Evolutionary conservation across 2,329 filamentous ascomycete species (phyloP).

Genomic region (Cadophora malorum): DNA sequence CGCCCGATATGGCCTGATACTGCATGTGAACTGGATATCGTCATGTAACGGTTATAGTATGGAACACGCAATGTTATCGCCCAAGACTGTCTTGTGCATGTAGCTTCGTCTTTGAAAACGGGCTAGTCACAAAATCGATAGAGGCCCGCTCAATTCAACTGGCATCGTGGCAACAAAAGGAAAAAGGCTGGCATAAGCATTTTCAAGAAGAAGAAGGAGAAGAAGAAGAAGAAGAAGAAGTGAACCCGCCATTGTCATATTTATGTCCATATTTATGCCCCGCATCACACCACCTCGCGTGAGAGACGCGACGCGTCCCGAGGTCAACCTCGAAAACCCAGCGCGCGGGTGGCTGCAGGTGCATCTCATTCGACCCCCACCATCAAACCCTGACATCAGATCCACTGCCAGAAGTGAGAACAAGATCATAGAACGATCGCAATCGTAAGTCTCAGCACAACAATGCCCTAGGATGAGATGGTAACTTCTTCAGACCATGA

Average conservation of each 20-base stretch:
- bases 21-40: too few relatives aligned
- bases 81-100: not conserved
- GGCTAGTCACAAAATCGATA: not conserved
- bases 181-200: not conserved
- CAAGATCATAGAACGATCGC: not conserved
- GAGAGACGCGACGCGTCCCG: not conserved
- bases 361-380: not conserved
- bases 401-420: not conserved
- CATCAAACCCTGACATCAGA: not conserved
- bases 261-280: not conserved
- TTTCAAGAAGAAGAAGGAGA: too few relatives aligned
- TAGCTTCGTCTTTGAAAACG: not conserved
- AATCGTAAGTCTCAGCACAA: not conserved
- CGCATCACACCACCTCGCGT: slow-evolving; percentile 1
- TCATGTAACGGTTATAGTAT: too few relatives aligned
- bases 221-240: too few relatives aligned
- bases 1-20: too few relatives aligned
- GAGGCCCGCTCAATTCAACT: not conserved
- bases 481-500: not conserved
- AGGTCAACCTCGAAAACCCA: not conserved
- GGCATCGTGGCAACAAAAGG: not conserved
- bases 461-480: not conserved
- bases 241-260: not conserved
- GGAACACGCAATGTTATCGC: too few relatives aligned
- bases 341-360: not conserved